Evolutionary conservation across 164 flowering plant genomes (phyloP).

Genomic region (Chimonanthus salicifolius): DNA sequence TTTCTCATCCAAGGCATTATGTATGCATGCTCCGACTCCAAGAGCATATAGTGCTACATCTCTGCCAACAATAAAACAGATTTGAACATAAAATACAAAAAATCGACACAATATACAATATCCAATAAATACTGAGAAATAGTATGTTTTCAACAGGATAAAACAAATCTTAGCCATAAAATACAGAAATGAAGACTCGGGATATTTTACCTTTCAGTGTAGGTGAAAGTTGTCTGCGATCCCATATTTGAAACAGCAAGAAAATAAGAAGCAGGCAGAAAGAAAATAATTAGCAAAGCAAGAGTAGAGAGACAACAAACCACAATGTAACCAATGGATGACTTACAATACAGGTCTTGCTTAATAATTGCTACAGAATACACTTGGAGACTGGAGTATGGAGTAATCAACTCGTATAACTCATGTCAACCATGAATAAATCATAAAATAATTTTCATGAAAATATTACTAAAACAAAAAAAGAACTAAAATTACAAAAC

Average conservation of each 20-base stretch:
- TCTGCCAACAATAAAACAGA: slow-evolving; percentile 26
- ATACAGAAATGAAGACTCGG: background rate
- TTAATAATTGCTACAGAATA: too few species aligned
- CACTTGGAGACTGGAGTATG: too few species aligned
- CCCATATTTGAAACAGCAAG: slow-evolving; percentile 6
- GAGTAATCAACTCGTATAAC: too few species aligned
- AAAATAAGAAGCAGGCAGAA: background rate
- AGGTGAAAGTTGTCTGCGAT: slow-evolving; percentile 39
- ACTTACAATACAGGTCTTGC: background rate
- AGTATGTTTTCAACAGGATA: background rate
- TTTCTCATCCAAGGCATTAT: slow-evolving; percentile 59
- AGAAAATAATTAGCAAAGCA: background rate
- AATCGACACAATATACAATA: background rate
- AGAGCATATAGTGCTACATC: slow-evolving; percentile 84
- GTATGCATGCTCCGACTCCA: slow-evolving; percentile 82
- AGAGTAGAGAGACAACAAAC: too few species aligned
- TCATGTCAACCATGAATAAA: too few species aligned
- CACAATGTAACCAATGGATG: background rate
- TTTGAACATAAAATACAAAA: background rate
- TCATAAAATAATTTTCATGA: too few species aligned
- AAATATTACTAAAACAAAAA: too few species aligned
- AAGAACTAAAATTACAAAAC: too few species aligned
- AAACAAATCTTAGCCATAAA: background rate
- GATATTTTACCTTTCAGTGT: slow-evolving; percentile 52
- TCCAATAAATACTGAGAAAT: background rate